Conservation (phyloP, 176 grass and related monocot genomes). For the Phoenix roebelenii region DNA sequence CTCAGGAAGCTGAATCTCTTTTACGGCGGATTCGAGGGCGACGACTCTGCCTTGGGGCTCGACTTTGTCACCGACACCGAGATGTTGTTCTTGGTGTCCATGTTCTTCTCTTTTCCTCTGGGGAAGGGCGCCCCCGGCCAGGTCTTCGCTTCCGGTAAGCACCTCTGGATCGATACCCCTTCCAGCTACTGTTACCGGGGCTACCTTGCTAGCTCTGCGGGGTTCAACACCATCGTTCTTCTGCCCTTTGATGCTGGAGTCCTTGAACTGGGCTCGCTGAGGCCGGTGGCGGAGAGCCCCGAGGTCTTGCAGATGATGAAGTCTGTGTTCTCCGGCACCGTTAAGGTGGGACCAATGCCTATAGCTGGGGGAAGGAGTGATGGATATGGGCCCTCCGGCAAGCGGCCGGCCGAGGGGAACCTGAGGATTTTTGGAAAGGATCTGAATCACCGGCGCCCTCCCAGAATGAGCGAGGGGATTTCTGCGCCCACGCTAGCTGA, state of each 20-base stretch:
- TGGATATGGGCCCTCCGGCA: slow-evolving; percentile 23
- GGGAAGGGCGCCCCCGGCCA: slow-evolving; percentile 64
- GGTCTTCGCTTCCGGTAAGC: slow-evolving; percentile 52
- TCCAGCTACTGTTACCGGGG: slow-evolving; percentile 84
- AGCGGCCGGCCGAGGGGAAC: slow-evolving; percentile 26
- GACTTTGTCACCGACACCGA: slow-evolving; percentile 89
- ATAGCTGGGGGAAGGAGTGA: slow-evolving; percentile 36
- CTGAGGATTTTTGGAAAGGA: slow-evolving; percentile 94
- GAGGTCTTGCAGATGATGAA: slow-evolving; percentile 55
- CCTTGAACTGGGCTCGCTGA: slow-evolving; percentile 84
- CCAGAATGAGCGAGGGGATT: slow-evolving; percentile 6
- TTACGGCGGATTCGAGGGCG: slow-evolving; percentile 67
- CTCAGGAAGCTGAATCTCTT: slow-evolving; percentile 56
- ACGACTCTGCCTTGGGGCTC: slow-evolving; percentile 70
- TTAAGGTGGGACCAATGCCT: slow-evolving; percentile 2
- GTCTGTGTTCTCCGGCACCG: slow-evolving; percentile 50
- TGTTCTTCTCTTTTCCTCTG: slow-evolving; percentile 88
- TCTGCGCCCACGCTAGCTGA: slow-evolving; percentile 44
- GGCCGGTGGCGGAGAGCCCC: slow-evolving; percentile 45
- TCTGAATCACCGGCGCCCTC: slow-evolving; percentile 55
- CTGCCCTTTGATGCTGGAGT: slow-evolving; percentile 85
- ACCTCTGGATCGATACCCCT: slow-evolving; percentile 69
- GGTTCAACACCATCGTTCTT: slow-evolving; percentile 71
- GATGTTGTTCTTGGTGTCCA: slow-evolving; percentile 88
- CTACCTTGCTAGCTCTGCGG: slow-evolving; percentile 49